Conservation (phyloP, 2,329 filamentous ascomycete species). For the Paraphoma chrysanthemicola region DNA sequence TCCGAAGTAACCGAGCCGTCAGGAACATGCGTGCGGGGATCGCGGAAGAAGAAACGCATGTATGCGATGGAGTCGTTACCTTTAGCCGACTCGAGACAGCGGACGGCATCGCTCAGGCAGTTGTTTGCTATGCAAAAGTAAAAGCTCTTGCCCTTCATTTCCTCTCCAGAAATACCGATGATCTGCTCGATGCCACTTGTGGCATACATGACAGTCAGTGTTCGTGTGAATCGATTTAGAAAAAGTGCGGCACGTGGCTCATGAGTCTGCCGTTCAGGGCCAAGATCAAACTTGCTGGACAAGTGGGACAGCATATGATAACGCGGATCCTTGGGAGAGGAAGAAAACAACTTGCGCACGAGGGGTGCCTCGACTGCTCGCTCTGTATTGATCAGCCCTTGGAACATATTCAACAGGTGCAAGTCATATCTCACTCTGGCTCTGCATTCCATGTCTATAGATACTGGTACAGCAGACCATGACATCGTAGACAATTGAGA, state of each 20-base stretch:
- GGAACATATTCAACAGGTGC: background rate
- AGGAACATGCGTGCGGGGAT: slow-evolving; percentile 66
- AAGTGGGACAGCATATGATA: slow-evolving; percentile 90
- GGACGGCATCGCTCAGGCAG: slow-evolving; percentile 77
- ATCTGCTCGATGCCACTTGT: slow-evolving; percentile 79
- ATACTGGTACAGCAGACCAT: slow-evolving; percentile 84
- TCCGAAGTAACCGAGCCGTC: slow-evolving; percentile 51
- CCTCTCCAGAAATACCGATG: slow-evolving; percentile 72
- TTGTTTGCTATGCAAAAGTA: slow-evolving; percentile 85
- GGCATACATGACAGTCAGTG: slow-evolving; percentile 84
- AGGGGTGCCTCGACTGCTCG: slow-evolving; percentile 79
- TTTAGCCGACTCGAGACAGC: slow-evolving; percentile 83
- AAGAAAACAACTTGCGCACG: slow-evolving; percentile 80
- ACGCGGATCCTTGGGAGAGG: slow-evolving; percentile 80
- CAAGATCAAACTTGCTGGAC: slow-evolving; percentile 75
- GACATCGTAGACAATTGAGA: slow-evolving; percentile 87
- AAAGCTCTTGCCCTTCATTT: slow-evolving; percentile 79
- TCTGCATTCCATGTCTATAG: slow-evolving; percentile 72
- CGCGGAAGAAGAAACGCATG: slow-evolving; percentile 82
- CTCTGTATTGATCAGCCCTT: slow-evolving; percentile 58
- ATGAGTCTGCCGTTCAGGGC: slow-evolving; percentile 64
- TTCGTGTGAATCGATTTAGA: slow-evolving; percentile 83
- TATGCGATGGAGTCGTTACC: slow-evolving; percentile 92
- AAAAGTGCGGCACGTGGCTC: slow-evolving; percentile 86
- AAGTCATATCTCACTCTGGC: slow-evolving; percentile 68